These are phyloP conservation scores for Pleurostoma richardsiae DNA, from an alignment of 2,329 filamentous ascomycete species.

Conservation along the genomic window DNA sequence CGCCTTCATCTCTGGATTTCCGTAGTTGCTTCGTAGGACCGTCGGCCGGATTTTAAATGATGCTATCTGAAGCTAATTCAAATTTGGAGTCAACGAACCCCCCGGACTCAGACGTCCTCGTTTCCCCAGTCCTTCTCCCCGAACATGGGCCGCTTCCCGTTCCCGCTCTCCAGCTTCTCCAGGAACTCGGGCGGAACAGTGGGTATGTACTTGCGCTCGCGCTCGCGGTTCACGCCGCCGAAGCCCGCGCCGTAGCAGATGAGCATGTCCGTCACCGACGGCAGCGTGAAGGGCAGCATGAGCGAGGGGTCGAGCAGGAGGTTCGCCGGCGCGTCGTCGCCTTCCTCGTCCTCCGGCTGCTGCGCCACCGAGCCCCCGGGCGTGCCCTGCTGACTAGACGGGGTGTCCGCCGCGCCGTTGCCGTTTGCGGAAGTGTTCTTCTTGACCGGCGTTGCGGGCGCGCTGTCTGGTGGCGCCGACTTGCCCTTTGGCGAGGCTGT, in stretches of 20 bases:
- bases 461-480: conserved; percentile 27
- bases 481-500: conserved; percentile 29
- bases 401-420: conserved; percentile 34
- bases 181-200: conserved; percentile 93
- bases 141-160: conserved; percentile 47
- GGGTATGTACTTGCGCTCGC: conserved; percentile 92
- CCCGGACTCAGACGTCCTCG: conserved; percentile 43
- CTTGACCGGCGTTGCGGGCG: conserved; percentile 39
- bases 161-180: conserved; percentile 69
- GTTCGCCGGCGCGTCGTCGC: conserved; percentile 64
- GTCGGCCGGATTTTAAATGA: no score
- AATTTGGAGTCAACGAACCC: conserved; percentile 2
- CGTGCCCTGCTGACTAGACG: conserved; percentile 15
- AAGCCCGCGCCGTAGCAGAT: conserved; percentile 93
- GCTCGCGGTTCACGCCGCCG: conserved; percentile 84
- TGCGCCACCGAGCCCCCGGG: conserved; percentile 17
- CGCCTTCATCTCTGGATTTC: no score
- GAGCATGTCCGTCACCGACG: conserved; percentile 95
- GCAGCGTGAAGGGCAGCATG: conserved; percentile 92
- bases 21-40: no score
- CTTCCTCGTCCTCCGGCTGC: conserved; percentile 49
- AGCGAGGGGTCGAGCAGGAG: conserved; percentile 83
- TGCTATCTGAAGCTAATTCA: conserved; percentile 1
- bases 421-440: conserved; percentile 28
- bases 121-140: conserved; percentile 63